Base-by-base conservation (phyloP, 441 rosid species). In the Croton setiger region DNA sequence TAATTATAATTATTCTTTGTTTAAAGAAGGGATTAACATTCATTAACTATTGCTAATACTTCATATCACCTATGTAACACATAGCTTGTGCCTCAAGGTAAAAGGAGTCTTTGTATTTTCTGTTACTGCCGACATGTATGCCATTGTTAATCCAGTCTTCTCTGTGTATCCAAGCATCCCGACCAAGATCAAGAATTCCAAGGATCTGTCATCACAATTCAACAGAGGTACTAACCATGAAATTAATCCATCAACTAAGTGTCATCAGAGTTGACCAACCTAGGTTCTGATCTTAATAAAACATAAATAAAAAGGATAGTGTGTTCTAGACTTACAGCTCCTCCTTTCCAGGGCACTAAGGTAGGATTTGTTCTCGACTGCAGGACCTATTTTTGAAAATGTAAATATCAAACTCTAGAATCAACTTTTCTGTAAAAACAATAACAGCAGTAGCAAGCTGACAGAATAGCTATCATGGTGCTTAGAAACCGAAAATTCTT, bases 81-180 rank as follows among this genome's bases (percentile, higher is more conserved):
- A 83, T 78, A 3, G 96, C 93, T 80, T 89, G 93, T 52, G 94
- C 96, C 83, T 89, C 89, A 66, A 91, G 79, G 60, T 83, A 93
- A 79, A 82, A 87, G 43, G 98, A 96, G 75, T 96, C 98, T 82
- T 83, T 91, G 81, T 96, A 93, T 84, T 93, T 96, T 77, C 88
- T 87, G 71, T 85, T 85, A 67, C 84, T 86, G 13, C 94, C 96
- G 11, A 85, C 47, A 71, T 84, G 87, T 73, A 96, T 83, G 67
- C 98, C 98, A 60, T 80, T 91, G 36, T 78, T 79, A 71, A 89
- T 87, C 99, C 99, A 96, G 57, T 96, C 97, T 47, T 79, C 90
- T 45, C 91, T 81, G 61, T 87, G 87, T 63, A 96, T 75, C 97
- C 98, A 96, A 17, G 96, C 97, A 67, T 96, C 98, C 31, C 97